phyloP scores from a whole-genome alignment of 2,329 filamentous ascomycete genomes.

The Fusarium sp. region DNA sequence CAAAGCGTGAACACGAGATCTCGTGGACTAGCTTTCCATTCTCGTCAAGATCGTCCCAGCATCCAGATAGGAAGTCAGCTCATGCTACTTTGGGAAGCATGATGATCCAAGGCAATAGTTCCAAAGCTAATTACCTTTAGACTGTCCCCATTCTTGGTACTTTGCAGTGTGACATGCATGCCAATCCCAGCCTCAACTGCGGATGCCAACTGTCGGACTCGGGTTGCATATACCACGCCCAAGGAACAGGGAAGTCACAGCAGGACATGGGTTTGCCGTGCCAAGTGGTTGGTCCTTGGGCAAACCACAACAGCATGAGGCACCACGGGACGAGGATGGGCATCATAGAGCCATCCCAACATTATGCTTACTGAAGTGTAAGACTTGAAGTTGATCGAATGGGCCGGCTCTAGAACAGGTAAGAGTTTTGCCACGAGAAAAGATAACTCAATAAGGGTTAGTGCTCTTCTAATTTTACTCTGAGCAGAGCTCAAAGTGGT shows the following conservation, averaged over 20 bases:
- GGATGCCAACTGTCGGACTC: conserved; percentile 35
- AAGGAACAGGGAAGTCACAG: conserved; percentile 14
- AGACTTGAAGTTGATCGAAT: conserved; percentile 12
- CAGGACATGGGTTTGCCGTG: neutral
- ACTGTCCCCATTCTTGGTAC: conserved; percentile 2
- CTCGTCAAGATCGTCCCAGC: conserved; percentile 2
- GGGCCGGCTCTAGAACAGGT: neutral
- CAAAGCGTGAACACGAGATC: conserved; percentile 15
- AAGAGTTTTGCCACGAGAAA: neutral
- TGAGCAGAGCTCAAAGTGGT: neutral
- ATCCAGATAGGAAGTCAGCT: conserved; percentile 39
- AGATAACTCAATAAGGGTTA: neutral
- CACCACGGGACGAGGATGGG: conserved; percentile 12
- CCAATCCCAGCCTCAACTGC: conserved; percentile 40
- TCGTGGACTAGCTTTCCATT: conserved; percentile 2
- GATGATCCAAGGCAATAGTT: conserved; percentile 32
- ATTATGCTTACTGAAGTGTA: conserved; percentile 31
- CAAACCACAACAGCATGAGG: conserved; percentile 19
- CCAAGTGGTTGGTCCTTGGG: conserved; percentile 13
- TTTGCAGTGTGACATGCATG: conserved; percentile 37
- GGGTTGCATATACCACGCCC: conserved; percentile 28
- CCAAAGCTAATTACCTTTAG: conserved; percentile 38
- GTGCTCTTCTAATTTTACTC: conserved; percentile 33
- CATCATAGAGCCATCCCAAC: conserved; percentile 12
- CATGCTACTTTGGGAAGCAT: conserved; percentile 36